Evolutionary conservation across 768 basidiomycete genomes (phyloP).

Genomic region (Leccinellum luteum): DNA sequence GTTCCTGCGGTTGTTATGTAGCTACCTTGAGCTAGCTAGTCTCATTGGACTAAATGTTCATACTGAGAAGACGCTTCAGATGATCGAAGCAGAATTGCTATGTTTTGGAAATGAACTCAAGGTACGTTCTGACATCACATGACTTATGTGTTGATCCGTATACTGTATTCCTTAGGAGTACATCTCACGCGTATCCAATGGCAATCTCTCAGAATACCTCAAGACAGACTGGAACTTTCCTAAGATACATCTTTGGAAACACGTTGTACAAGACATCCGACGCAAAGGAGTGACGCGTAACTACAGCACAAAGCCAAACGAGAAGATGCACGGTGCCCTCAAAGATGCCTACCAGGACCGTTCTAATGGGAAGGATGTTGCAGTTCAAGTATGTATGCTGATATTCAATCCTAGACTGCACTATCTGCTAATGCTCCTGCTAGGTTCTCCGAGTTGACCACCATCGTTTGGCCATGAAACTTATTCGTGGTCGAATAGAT

Average conservation of each 20-base stretch:
- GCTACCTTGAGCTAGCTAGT: no score
- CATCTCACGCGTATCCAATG: neutral
- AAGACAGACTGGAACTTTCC: constrained; percentile 37
- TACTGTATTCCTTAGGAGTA: neutral
- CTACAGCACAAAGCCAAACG: constrained; percentile 34
- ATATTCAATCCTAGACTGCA: no score
- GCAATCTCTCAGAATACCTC: neutral
- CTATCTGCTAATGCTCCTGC: neutral
- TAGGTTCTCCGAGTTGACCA: neutral
- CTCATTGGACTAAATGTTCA: no score
- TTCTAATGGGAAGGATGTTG: neutral
- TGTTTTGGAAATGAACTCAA: no score
- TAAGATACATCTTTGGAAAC: constrained; percentile 34
- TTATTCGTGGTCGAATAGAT: neutral
- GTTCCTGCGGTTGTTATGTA: no score
- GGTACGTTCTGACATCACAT: neutral
- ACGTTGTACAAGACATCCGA: constrained; percentile 33
- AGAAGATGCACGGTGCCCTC: constrained; percentile 8
- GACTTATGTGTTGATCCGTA: neutral
- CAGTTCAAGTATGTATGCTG: neutral
- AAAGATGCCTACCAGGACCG: neutral
- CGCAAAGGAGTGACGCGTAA: constrained; percentile 30
- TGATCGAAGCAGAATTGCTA: no score
- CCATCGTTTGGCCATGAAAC: neutral
- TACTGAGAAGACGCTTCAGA: no score